A percentile compares a stretch with the other conserved stretches of the same genome.
phyloP scores from a whole-genome alignment of 2,329 filamentous ascomycete genomes.

The Penicillium sp. region DNA sequence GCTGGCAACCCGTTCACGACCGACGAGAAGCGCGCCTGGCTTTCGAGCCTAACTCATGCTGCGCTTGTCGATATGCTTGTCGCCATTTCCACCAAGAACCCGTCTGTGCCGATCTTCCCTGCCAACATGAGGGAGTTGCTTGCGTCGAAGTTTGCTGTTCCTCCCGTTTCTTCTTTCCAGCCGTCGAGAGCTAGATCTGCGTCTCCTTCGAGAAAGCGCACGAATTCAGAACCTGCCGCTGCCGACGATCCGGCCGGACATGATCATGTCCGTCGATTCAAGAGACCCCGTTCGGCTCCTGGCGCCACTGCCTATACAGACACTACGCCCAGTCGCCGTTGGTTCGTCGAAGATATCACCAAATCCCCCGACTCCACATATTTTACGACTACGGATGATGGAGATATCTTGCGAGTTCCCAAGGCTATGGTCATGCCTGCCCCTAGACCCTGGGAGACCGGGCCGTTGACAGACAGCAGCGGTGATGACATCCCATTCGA shows the following conservation, averaged over 20 bases:
- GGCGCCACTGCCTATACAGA: not conserved
- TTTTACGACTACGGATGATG: not conserved
- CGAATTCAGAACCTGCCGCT: slow-evolving; percentile 10
- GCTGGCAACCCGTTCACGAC: slow-evolving; percentile 28
- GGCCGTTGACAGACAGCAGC: slow-evolving; percentile 30
- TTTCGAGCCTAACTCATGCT: slow-evolving; percentile 57
- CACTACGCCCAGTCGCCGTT: not conserved
- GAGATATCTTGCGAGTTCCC: not conserved
- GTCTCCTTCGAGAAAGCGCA: slow-evolving; percentile 3
- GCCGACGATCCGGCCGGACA: slow-evolving; percentile 1
- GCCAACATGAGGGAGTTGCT: slow-evolving; percentile 28
- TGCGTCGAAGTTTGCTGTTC: slow-evolving; percentile 22
- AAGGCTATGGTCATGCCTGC: not conserved
- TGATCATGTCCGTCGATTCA: not conserved
- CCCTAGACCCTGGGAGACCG: slow-evolving; percentile 26
- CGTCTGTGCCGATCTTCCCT: slow-evolving; percentile 63
- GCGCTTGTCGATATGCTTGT: slow-evolving; percentile 63
- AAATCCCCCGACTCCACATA: not conserved
- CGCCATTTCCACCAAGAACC: slow-evolving; percentile 57
- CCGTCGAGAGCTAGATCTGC: not conserved
- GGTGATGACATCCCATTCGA: slow-evolving; percentile 41
- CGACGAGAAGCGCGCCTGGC: slow-evolving; percentile 58
- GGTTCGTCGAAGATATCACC: not conserved
- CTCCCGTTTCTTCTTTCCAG: not conserved
- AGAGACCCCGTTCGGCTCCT: slow-evolving; percentile 2